These are phyloP conservation scores for Mycena haematopus DNA, from an alignment of 768 basidiomycete species.

Conservation along the genomic window DNA sequence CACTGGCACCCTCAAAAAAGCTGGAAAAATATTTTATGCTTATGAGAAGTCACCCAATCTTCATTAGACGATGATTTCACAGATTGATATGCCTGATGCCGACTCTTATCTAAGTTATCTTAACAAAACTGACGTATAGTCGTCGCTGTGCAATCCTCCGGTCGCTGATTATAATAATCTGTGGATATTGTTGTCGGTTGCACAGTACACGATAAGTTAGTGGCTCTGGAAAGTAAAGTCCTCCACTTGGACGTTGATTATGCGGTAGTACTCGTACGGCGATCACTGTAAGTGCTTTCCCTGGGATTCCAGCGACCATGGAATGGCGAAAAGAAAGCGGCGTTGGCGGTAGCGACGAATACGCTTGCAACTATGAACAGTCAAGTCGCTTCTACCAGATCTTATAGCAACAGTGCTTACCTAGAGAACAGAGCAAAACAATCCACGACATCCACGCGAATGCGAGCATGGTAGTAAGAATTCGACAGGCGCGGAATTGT, in stretches of 20 bases:
- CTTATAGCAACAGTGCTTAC: conserved; percentile 7
- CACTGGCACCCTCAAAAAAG: too few species aligned
- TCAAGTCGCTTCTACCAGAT: neutral
- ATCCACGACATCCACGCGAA: conserved; percentile 74
- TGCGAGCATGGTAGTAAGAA: conserved; percentile 69
- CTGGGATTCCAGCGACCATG: conserved; percentile 31
- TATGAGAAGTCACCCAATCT: too few species aligned
- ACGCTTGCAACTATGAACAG: conserved; percentile 19
- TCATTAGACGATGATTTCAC: too few species aligned
- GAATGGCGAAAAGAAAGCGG: conserved; percentile 29
- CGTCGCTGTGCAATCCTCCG: too few species aligned
- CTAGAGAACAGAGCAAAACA: conserved; percentile 31
- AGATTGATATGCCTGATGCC: too few species aligned
- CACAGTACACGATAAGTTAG: neutral
- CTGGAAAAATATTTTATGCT: too few species aligned
- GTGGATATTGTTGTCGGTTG: too few species aligned
- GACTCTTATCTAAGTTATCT: too few species aligned
- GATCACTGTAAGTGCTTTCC: conserved; percentile 28
- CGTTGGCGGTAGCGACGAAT: conserved; percentile 23
- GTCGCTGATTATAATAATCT: too few species aligned
- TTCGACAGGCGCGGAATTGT: conserved; percentile 55
- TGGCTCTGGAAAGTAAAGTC: neutral
- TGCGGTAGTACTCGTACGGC: conserved; percentile 19
- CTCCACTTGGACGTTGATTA: neutral
- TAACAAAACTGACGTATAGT: too few species aligned